Evolutionary conservation across 2,329 filamentous ascomycete species (phyloP), one percentile per base, ranked within the genome.

Genomic region (Diaporthe vaccinii): DNA sequence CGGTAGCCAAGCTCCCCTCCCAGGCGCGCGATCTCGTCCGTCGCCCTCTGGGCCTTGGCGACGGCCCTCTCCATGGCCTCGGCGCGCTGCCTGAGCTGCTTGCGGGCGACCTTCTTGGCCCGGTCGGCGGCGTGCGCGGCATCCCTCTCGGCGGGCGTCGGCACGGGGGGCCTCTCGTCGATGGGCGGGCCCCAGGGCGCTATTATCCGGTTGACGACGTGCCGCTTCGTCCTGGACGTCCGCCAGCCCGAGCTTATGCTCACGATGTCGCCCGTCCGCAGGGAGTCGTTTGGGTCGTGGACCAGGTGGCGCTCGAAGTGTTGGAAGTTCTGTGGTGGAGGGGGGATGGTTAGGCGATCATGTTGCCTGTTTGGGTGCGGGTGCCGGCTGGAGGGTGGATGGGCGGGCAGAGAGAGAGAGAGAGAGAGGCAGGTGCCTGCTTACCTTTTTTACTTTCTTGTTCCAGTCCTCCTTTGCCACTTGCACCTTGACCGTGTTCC

Each of bases 401-500:
- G 34, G 36, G 46, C 36, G 10, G 28, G 62, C 15, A 34, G 28
- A 3, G 51, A 55, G 10, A n/a, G n/a, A n/a, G n/a, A n/a, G n/a
- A n/a, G n/a, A n/a, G n/a, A n/a, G n/a, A n/a, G 58, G 25, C 39
- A 20, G 25, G 39, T 20, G 39, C 5, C 46, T 39, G 61, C 82
- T 72, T 82, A 94, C 94, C 88, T 96, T 96, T 82, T 92, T 89
- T 73, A 96, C 89, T 77, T 89, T 87, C 75, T 88, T 89, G 82
- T 96, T 94, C 92, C 93, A 96, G 82, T 91, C 89, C 81, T 92
- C 90, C 20, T 89, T 90, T 70, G 93, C 92, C 20, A 96, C 88
- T 78, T 92, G 90, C 77, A 96, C 94, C 84, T 94, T 95, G 74
- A 95, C 93, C 3, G 94, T 95, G 84, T 93, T 94, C 75, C 91